phyloP scores from a whole-genome alignment of 2,329 filamentous ascomycete genomes.

The Beauveria varroae region DNA sequence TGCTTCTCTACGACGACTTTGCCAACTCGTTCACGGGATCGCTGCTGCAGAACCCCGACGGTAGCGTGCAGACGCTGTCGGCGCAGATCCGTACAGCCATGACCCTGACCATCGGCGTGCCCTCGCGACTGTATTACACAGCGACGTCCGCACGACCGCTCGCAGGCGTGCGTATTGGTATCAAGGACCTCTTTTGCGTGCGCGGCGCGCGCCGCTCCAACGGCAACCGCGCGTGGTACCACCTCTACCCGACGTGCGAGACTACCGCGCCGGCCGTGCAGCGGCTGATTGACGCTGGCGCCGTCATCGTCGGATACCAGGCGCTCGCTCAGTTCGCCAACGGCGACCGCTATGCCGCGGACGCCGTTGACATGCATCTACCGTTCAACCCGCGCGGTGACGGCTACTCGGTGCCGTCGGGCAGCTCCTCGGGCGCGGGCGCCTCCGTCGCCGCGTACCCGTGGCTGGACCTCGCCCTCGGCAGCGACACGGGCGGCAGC shows the following conservation, averaged over 20 bases:
- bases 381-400: constrained; percentile 20
- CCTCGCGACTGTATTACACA: constrained; percentile 52
- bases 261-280: constrained; percentile 43
- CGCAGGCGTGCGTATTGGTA: constrained; percentile 31
- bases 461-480: constrained; percentile 19
- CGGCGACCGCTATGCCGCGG: constrained; percentile 32
- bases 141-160: constrained; percentile 47
- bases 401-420: constrained; percentile 16
- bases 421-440: constrained; percentile 17
- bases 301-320: constrained; percentile 36
- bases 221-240: constrained; percentile 48
- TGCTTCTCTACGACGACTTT: constrained; percentile 29
- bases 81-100: constrained; percentile 21
- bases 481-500: constrained; percentile 17
- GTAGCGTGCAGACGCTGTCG: constrained; percentile 24
- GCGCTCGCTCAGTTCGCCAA: constrained; percentile 35
- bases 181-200: constrained; percentile 51
- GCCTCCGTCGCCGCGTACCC: constrained; percentile 17
- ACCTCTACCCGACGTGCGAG: constrained; percentile 39
- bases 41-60: constrained; percentile 23
- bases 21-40: constrained; percentile 21
- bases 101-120: constrained; percentile 37
- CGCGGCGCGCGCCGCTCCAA: constrained; percentile 41
- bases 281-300: constrained; percentile 48
- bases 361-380: constrained; percentile 24